Evolutionary conservation across 164 flowering plant species (phyloP), one percentile per base, ranked within the genome.

Genomic region (Piper betle): DNA sequence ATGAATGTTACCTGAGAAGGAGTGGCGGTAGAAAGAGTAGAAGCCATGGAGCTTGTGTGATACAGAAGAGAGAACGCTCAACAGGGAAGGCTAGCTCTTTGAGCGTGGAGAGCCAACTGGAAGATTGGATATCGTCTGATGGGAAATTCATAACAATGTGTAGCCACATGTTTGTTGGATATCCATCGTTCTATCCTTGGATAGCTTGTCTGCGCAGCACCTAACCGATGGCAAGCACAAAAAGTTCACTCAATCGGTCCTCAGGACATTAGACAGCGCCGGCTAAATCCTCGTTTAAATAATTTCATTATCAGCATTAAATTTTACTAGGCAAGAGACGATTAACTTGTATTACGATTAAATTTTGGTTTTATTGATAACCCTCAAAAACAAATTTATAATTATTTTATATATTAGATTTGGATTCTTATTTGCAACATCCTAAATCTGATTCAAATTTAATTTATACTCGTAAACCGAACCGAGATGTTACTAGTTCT

Each of bases 11-110:
- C 83, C 79, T 80, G 80, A 58, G 81, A 76, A 52, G 73, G 71
- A 39, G 79, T 63, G 46, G 77, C 67, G 56, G 74, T 73, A 33
- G 75, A 70, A 6, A 82, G 73, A 52, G 83, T 74, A 38, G 79
- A 52, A 70, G 84, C 77, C 84, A 79, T 81, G 64, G 71, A 33
- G 39, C 37, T 55, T 8, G 40, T 58, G 60, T 8, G 5, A 57
- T 41, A 40, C 48, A 13, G n/a, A 50, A 3, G 55, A 4, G 39
- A 40, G 5, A 20, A 48, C 58, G 60, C 8, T 15, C 19, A 3
- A 59, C 11, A 3, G 39, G 59, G 8, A 18, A 54, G 57, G 20
- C 33, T 39, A 19, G 39, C 41, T 12, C 39, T 5, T 17, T 62
- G 58, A 13, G 37, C 41, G 58, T 62, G 39, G 40, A 59, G 15